Conservation (phyloP, 2,329 filamentous ascomycete species). For the Colletotrichum sp. region DNA sequence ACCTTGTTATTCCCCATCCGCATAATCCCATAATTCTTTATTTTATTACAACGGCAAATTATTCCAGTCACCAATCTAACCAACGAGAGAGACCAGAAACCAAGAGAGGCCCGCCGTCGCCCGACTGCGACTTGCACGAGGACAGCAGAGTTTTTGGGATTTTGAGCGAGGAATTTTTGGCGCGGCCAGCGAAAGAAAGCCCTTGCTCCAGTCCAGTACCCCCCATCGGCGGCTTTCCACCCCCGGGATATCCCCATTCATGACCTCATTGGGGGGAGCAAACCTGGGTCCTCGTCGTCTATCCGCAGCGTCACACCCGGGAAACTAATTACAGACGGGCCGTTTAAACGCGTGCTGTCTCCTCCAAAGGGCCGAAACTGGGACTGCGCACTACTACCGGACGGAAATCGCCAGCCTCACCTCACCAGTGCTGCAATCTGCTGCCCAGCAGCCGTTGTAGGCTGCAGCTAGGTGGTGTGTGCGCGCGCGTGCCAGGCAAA, state of each 20-base stretch:
- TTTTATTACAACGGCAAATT: neutral
- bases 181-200: neutral
- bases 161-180: neutral
- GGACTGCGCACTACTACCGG: neutral
- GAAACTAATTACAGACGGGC: slow-evolving; percentile 21
- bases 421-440: neutral
- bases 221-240: neutral
- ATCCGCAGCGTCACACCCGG: slow-evolving; percentile 20
- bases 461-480: neutral
- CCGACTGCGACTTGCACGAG: slow-evolving; percentile 13
- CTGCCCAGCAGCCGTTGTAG: neutral
- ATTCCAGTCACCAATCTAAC: neutral
- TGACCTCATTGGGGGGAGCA: slow-evolving; percentile 20
- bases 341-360: slow-evolving; percentile 19
- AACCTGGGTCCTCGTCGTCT: slow-evolving; percentile 15
- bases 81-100: neutral
- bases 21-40: neutral
- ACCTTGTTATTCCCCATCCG: neutral
- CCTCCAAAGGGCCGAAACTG: slow-evolving; percentile 21
- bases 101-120: neutral
- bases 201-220: neutral
- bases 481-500: neutral
- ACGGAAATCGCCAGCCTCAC: neutral
- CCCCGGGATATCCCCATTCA: slow-evolving; percentile 12
- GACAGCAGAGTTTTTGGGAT: slow-evolving; percentile 11